phyloP scores from a whole-genome alignment of 192 early-diverging fungal species.

The Umbelopsis sp. region DNA sequence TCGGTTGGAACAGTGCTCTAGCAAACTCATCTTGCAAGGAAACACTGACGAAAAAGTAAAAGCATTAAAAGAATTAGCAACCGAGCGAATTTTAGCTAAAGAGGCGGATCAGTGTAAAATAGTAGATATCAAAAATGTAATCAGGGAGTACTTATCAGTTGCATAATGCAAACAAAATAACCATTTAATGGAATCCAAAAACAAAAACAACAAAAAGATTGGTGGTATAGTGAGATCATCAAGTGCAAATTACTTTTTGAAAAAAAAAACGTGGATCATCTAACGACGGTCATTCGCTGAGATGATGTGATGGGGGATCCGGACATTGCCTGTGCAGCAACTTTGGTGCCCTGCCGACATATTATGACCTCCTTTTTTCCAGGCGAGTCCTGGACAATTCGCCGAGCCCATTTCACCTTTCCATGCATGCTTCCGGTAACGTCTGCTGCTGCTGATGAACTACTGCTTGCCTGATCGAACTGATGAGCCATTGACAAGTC shows the following conservation, averaged over 20 bases:
- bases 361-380: constrained; percentile 17
- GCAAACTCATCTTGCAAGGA: constrained; percentile 29
- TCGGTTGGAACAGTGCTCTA: constrained; percentile 25
- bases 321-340: background rate
- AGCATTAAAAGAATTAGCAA: constrained; percentile 39
- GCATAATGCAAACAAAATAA: background rate
- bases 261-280: background rate
- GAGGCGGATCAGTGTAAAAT: constrained; percentile 26
- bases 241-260: background rate
- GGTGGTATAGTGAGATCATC: background rate
- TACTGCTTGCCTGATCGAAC: background rate
- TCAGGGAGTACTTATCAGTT: constrained; percentile 25
- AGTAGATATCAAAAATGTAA: constrained; percentile 16
- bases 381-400: constrained; percentile 11
- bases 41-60: constrained; percentile 12
- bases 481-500: background rate
- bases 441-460: background rate
- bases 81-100: constrained; percentile 38
- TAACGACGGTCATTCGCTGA: constrained; percentile 1
- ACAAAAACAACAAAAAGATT: background rate
- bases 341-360: constrained; percentile 25
- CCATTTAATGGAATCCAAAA: background rate
- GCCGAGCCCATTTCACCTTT: constrained; percentile 36
- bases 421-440: constrained; percentile 43
- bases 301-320: background rate